Conservation (phyloP, 2,329 filamentous ascomycete species). For the Aureobasidium lini region DNA sequence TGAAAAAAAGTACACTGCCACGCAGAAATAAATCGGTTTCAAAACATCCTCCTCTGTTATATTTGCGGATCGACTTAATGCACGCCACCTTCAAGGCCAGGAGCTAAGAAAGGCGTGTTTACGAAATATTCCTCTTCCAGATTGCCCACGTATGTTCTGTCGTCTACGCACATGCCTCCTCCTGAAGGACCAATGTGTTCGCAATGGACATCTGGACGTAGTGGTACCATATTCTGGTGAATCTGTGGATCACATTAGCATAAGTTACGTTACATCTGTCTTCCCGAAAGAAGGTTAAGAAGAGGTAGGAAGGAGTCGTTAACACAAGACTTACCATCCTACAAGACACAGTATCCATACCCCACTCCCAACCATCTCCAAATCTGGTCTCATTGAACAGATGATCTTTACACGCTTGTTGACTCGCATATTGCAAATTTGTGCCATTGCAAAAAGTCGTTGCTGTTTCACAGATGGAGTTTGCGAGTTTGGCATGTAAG, state of each 20-base stretch:
- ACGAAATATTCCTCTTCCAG: not conserved
- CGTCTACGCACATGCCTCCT: not conserved
- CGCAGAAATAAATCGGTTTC: too few species aligned
- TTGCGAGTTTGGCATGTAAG: not conserved
- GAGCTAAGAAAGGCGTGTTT: not conserved
- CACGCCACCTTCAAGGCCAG: not conserved
- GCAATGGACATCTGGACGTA: not conserved
- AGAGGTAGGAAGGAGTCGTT: too few species aligned
- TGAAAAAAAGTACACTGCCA: too few species aligned
- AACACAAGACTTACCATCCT: not conserved
- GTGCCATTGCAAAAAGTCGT: not conserved
- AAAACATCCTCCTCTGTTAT: too few species aligned
- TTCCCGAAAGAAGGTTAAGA: too few species aligned
- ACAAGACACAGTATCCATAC: not conserved
- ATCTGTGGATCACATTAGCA: not conserved
- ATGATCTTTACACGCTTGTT: not conserved
- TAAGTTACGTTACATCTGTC: not conserved
- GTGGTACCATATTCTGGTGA: not conserved
- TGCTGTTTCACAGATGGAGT: not conserved
- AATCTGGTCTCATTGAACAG: not conserved
- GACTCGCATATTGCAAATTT: not conserved
- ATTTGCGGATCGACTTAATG: too few species aligned
- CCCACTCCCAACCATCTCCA: conserved; percentile 4
- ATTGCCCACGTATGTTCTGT: not conserved
- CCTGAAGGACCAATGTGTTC: not conserved